Base-by-base conservation (phyloP, 2,329 filamentous ascomycete species). In the Aspergillus piperis region DNA sequence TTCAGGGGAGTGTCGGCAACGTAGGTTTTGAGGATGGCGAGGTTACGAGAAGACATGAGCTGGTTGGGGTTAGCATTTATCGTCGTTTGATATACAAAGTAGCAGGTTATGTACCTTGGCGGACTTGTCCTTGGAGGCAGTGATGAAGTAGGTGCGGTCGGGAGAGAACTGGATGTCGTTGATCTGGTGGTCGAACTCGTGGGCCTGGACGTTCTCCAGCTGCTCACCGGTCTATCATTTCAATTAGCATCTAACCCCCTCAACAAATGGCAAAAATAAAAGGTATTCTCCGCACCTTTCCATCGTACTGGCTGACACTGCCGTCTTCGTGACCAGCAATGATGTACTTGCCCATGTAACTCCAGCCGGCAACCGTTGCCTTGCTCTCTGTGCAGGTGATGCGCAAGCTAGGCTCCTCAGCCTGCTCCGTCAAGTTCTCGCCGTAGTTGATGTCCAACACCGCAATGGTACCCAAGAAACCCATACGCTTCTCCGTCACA, bases 401-500 rank as follows among this genome's bases (percentile, higher is more conserved):
- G 69, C 88, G 90, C 76, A 98, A 79, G 66, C 81, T 83, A 73
- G 89, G 90, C 82, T 97, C 93, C 71, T 92, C 87, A 68, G 83
- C 87, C 84, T 99, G 95, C 77, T 91, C 87, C 64, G 89, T 91
- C 58, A 80, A 65, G 65, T 93, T 83, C 48, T 90, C 85, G 74
- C 96, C 92, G 67, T 88, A 86, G 78, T 87, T 88, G 84, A 99
- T 90, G 77, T 96, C 91, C 75, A 96, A 86, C 66, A 98, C 92
- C 64, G 94, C 89, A 73, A 99, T 97, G 69, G 93, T 96, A 75
- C 91, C 92, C 67, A 98, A 84, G 81, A 92, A 94, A 69, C 95
- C 95, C 87, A 96, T 96, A 73, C 95, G 92, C 90, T 97, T 96
- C 84, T 99, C 95, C 57, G 95, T 99, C 65, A 99, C 93, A 65